A percentile compares a stretch with the other conserved stretches of the same genome.
Conservation (phyloP, 1,284 basidiomycete species). For the Termitomyces sp. region DNA sequence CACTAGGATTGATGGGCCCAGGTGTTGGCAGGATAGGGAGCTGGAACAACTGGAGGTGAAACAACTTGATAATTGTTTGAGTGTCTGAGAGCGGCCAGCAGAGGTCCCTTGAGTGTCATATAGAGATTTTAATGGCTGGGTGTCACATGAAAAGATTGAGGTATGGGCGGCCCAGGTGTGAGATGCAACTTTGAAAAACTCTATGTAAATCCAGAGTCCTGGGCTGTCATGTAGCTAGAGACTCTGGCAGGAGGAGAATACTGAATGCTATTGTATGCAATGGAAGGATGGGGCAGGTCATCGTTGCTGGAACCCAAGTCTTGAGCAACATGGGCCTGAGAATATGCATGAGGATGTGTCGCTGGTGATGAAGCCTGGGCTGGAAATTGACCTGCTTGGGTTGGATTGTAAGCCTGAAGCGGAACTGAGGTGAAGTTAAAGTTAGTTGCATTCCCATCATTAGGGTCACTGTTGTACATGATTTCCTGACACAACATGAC, state of each 20-base stretch:
- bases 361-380: too few relatives aligned
- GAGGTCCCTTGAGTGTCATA: not conserved
- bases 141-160: not conserved
- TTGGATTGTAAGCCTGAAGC: too few relatives aligned
- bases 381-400: too few relatives aligned
- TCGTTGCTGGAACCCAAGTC: not conserved
- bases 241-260: not conserved
- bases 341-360: too few relatives aligned
- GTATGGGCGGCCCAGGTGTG: not conserved
- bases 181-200: not conserved
- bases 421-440: too few relatives aligned
- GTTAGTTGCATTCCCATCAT: too few relatives aligned
- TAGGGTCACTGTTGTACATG: too few relatives aligned
- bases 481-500: too few relatives aligned
- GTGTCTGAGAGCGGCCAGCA: not conserved
- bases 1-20: not conserved
- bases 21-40: too few relatives aligned
- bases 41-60: not conserved
- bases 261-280: not conserved
- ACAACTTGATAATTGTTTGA: not conserved
- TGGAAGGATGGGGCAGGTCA: not conserved
- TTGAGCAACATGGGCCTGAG: not conserved
- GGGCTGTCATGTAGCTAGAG: not conserved
- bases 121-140: not conserved
- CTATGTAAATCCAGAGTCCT: not conserved